phyloP scores from a whole-genome alignment of 2,329 filamentous ascomycete species.

The Arthrobotrys pseudoclavata region DNA sequence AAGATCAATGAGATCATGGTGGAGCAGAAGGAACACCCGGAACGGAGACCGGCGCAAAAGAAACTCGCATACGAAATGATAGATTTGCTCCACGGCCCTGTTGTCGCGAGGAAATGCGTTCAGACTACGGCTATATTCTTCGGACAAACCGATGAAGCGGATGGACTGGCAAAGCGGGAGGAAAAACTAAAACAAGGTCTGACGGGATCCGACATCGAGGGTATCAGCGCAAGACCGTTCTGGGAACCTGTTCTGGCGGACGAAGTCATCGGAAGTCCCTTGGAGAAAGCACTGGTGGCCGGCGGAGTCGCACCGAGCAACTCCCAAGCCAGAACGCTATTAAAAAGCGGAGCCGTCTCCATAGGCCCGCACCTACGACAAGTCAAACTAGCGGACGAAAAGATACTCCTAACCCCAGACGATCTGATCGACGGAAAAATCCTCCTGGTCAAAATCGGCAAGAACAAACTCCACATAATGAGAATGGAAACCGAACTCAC shows the following conservation, averaged over 20 bases:
- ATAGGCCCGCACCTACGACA: conserved; percentile 48
- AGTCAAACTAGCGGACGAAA: conserved; percentile 27
- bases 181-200: conserved; percentile 14
- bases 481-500: conserved; percentile 10
- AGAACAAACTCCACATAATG: conserved; percentile 45
- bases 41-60: conserved; percentile 84
- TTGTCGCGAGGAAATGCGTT: conserved; percentile 75
- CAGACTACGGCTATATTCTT: conserved; percentile 57
- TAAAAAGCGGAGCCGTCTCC: conserved; percentile 39
- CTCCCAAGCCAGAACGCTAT: conserved; percentile 28
- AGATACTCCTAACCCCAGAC: neutral
- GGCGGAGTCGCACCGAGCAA: conserved; percentile 32
- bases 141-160: conserved; percentile 15
- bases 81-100: conserved; percentile 79
- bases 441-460: conserved; percentile 44
- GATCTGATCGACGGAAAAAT: conserved; percentile 35
- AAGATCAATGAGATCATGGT: conserved; percentile 78
- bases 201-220: conserved; percentile 15
- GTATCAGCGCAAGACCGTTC: conserved; percentile 23
- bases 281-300: conserved; percentile 33
- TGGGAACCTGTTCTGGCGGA: conserved; percentile 30
- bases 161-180: neutral
- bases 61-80: conserved; percentile 85
- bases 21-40: conserved; percentile 76
- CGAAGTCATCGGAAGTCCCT: conserved; percentile 20